Evolutionary conservation across 768 basidiomycete species (phyloP), one percentile per base, ranked within the genome.

Genomic region (Boletus vermiculosoides): DNA sequence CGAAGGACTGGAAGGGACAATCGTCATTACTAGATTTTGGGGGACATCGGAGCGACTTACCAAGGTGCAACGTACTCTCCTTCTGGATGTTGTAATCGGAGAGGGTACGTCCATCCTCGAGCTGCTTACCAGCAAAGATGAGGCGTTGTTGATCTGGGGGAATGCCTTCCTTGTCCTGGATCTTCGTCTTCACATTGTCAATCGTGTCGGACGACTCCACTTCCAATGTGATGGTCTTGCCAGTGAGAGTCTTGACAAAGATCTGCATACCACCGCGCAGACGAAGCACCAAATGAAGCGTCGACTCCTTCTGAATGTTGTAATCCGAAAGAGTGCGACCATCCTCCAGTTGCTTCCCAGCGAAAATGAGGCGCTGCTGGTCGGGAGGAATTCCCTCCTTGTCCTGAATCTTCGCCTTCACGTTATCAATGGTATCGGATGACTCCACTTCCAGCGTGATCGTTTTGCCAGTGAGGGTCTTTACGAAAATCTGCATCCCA

Each of bases 371-470:
- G 44, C 93, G 88, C 66, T 95, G 94, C 67, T 94, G 92, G 63
- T 94, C 88, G 3, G 89, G 37, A 28, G 88, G 88, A 31, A 90
- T 91, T 0, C 89, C 90, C 59, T 90, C 89, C 73, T 88, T 90
- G 67, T 91, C 88, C 62, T 89, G 88, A 20, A 90, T 90, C 77
- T 88, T 88, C 3, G 86, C 80, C 71, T 87, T 88, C 23, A 94
- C 92, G 63, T 94, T 92, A 70, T 95, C 93, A 66, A 96, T 94
- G 13, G 93, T 94, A 71, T 94, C 92, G 0, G 88, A 92, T 0
- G 92, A 94, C 73, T 95, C 92, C 44, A 95, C 94, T 70, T 96
- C 94, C 18, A 95, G 71, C 1, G 93, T 95, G 65, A 96, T 96
- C 1, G 92, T 94, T 79, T 94, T 94, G 33, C 92, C 92, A 0